Evolutionary conservation across 306 rosid genomes (phyloP).

Genomic region (Malus asiatica): DNA sequence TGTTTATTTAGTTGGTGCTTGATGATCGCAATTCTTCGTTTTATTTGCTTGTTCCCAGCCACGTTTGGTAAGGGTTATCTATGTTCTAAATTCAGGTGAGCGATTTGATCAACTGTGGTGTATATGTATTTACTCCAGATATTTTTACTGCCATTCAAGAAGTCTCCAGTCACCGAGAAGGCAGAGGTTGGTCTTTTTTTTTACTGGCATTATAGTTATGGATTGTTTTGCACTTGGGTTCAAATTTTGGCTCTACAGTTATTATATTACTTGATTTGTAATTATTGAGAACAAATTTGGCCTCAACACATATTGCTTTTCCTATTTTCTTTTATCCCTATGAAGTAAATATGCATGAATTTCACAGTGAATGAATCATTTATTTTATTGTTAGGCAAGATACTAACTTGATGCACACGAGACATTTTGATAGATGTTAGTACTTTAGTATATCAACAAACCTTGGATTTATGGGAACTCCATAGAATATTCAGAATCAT

Average conservation of each 20-base stretch:
- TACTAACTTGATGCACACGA: too few relatives aligned
- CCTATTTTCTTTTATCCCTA: not conserved
- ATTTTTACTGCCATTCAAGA: constrained; percentile 57
- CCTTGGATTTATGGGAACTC: not conserved
- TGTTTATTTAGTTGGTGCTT: not conserved
- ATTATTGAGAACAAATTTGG: not conserved
- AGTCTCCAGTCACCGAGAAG: constrained; percentile 62
- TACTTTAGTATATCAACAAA: not conserved
- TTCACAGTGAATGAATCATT: not conserved
- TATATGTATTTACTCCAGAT: constrained; percentile 67
- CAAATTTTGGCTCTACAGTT: not conserved
- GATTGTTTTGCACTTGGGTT: not conserved
- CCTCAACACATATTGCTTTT: not conserved
- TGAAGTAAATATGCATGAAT: not conserved
- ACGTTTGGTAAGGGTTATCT: constrained; percentile 8
- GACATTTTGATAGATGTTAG: not conserved
- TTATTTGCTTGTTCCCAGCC: constrained; percentile 7
- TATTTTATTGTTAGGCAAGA: not conserved
- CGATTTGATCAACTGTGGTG: constrained; percentile 83
- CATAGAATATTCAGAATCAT: not conserved
- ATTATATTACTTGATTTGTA: not conserved
- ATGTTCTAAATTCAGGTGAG: constrained; percentile 52
- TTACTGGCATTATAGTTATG: not conserved
- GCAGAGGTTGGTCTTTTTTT: constrained; percentile 51
- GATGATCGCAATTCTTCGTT: not conserved